Base-by-base conservation (phyloP, 2,329 filamentous ascomycete species). In the Pyricularia pennisetigena region DNA sequence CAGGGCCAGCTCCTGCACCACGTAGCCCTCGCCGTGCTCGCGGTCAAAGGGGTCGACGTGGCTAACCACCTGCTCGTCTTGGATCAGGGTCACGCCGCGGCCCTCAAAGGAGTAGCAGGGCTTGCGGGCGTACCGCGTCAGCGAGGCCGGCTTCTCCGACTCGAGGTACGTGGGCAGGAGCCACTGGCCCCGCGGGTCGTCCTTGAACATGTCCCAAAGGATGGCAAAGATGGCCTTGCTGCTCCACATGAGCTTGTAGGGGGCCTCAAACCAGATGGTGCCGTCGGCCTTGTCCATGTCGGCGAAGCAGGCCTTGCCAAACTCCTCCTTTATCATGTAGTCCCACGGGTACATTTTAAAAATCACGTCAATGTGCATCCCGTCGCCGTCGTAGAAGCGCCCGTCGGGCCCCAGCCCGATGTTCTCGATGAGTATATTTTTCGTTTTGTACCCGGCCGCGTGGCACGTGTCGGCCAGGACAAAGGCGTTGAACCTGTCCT, bases 281-380 rank as follows among this genome's bases (percentile, higher is more conserved):
- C 64, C 64, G n/a, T 32, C 32, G n/a, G 26, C 23, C 20, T 65
- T 65, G 1, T 41, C 64, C 64, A 65, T 65, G n/a, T 65, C 64
- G 29, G 28, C 30, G 64, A 65, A 65, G 64, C 64, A 65, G 5
- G 64, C 29, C 64, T 65, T 14, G 64, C 29, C 64, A 49, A 49
- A 49, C 9, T 65, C 35, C 10, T 49, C 29, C n/a, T 23, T 65
- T 3, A 49, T 32, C 64, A 65, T 65, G 29, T 24, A 35, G n/a
- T 65, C 64, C 64, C 64, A 65, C 28, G 64, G 64, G 30, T 65
- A 65, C 14, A 65, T 30, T 32, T 65, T 65, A 20, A 65, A 65
- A 9, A 65, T 41, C 29, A 65, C 64, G 23, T 65, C 32, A 7
- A 65, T 65, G 32, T 65, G 64, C 4, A 35, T 14, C 2, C 64